Evolutionary conservation across 176 grass and related monocot species (phyloP), one percentile per base, ranked within the genome.

Genomic region (Urochloa ruziziensis): DNA sequence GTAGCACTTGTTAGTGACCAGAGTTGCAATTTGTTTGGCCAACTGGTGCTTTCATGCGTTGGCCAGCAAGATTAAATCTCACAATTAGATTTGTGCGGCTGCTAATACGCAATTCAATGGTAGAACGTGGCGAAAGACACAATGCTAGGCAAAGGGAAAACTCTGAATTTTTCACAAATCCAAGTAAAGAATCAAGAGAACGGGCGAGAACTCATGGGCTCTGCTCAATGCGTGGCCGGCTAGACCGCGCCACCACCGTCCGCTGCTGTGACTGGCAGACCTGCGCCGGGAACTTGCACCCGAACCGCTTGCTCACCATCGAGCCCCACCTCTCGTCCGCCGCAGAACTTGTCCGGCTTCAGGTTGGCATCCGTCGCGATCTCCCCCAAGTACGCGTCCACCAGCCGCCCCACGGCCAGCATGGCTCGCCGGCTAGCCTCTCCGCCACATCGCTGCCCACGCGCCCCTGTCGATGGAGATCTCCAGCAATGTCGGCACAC

Each of bases 201-300:
- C 64, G n/a, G n/a, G n/a, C n/a, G n/a, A 89, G 60, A 87, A 82
- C 46, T 95, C 77, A 96, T 62, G 94, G 94, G 84, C 87, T 94
- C 79, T 91, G 87, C 71, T 97, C 86, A 18, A 97, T 67, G 48
- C 90, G 82, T 30, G 91, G 75, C 59, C 83, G 89, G 79, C 91
- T 89, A 43, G 93, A 81, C 73, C 93, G 91, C 18, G 62, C 89
- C 85, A 94, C 85, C 70, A 96, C 89, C 12, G 93, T 89, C 32
- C 91, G 85, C 47, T 92, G 89, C 86, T 96, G 91, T 16, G 93
- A 94, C 64, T 96, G 93, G 73, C 97, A 99, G 9, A 96, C 93
- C 83, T 99, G 97, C 18, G 93, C 94, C 6, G 87, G 90, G 52
- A 96, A 99, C 70, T 94, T 99, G 82, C 97, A 99, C 59, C 97